phyloP scores from a whole-genome alignment of 108 stramenopile genomes.

The Licmophora abbreviata region DNA sequence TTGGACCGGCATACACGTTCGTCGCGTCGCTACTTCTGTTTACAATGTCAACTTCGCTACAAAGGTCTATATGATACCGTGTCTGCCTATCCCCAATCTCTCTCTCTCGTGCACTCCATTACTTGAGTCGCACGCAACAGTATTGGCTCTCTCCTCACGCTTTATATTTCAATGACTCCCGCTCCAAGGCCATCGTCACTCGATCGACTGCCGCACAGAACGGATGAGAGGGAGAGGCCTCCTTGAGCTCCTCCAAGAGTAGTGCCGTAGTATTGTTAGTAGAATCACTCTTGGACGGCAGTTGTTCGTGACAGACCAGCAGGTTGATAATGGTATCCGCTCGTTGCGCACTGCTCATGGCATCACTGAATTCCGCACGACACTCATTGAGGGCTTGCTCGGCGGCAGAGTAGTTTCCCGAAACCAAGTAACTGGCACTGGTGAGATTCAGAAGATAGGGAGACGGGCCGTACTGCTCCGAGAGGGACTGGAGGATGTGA shows the following conservation, averaged over 20 bases:
- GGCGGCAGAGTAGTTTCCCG: constrained; percentile 80
- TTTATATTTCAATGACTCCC: constrained; percentile 77
- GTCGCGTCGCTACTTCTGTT: too few relatives aligned
- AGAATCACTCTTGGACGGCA: constrained; percentile 49
- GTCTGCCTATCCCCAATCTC: neutral
- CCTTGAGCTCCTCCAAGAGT: constrained; percentile 40
- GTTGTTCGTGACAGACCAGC: constrained; percentile 77
- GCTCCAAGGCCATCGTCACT: constrained; percentile 76
- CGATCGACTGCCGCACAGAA: constrained; percentile 59
- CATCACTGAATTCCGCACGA: constrained; percentile 46
- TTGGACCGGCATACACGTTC: too few relatives aligned
- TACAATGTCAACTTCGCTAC: neutral
- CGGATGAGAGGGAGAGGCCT: constrained; percentile 49
- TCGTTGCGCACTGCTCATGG: constrained; percentile 25
- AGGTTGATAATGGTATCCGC: constrained; percentile 90
- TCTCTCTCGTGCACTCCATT: neutral
- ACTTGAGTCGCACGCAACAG: neutral
- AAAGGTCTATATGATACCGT: neutral
- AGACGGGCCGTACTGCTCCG: constrained; percentile 92
- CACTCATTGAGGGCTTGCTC: constrained; percentile 68
- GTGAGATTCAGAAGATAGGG: constrained; percentile 81
- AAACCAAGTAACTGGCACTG: constrained; percentile 85
- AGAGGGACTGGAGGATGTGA: constrained; percentile 79
- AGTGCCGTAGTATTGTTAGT: constrained; percentile 10
- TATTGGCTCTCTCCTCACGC: constrained; percentile 5